These are phyloP conservation scores for Aegilops sharonensis DNA, from an alignment of 176 grass and related monocot genomes.

Conservation along the genomic window DNA sequence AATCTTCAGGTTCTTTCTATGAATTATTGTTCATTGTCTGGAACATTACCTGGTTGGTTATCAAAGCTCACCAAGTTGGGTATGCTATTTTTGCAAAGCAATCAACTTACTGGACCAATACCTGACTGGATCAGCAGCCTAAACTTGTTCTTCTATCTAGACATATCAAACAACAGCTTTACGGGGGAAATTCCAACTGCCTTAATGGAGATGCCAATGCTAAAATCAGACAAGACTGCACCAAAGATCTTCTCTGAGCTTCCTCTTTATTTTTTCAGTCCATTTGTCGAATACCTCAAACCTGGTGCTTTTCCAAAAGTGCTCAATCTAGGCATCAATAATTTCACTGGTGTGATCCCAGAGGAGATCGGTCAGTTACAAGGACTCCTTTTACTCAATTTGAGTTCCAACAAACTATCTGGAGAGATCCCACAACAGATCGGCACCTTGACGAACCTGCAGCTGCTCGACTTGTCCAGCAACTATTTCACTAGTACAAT, in stretches of 20 bases:
- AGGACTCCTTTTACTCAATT: not conserved
- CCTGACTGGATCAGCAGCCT: no score
- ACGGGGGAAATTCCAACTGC: constrained; percentile 19
- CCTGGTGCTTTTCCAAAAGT: not conserved
- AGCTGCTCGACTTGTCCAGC: constrained; percentile 22
- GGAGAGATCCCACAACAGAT: not conserved
- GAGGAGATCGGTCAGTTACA: not conserved
- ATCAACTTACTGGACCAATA: no score
- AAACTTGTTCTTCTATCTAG: no score
- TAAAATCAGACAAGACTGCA: constrained; percentile 7
- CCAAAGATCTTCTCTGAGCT: not conserved
- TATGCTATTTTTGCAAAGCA: no score
- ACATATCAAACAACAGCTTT: constrained; percentile 38
- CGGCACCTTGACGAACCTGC: not conserved
- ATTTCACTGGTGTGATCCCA: not conserved
- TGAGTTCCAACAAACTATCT: constrained; percentile 9
- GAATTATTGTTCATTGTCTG: no score
- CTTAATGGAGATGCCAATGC: constrained; percentile 34
- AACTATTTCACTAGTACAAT: constrained; percentile 22
- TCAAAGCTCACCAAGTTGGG: no score
- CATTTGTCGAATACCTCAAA: not conserved
- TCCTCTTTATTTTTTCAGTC: not conserved
- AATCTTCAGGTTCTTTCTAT: no score
- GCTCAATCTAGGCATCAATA: not conserved
- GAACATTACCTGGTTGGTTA: no score